These are phyloP conservation scores for Arthrobotrys pseudoclavata DNA, from an alignment of 2,329 filamentous ascomycete species.

Conservation along the genomic window DNA sequence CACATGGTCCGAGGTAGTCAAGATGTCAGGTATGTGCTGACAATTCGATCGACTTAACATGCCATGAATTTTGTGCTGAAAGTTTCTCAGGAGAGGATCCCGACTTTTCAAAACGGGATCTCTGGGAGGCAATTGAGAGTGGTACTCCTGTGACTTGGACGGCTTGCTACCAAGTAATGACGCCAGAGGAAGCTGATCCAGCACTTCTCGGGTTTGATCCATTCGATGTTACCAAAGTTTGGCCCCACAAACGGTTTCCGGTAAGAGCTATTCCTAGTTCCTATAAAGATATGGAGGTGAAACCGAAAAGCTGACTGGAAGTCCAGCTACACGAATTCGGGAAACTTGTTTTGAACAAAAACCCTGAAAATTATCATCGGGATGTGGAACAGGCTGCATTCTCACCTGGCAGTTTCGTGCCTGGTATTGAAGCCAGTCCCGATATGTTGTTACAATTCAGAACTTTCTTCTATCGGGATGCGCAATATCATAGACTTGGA, in stretches of 20 bases:
- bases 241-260: slow-evolving; percentile 69
- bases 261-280: slow-evolving; percentile 15
- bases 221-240: slow-evolving; percentile 72
- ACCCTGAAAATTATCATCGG: slow-evolving; percentile 70
- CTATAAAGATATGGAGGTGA: neutral
- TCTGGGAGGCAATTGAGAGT: slow-evolving; percentile 68
- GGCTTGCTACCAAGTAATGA: slow-evolving; percentile 68
- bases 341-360: slow-evolving; percentile 70
- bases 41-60: no score
- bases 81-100: slow-evolving; percentile 67
- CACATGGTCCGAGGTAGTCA: slow-evolving; percentile 68
- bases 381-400: slow-evolving; percentile 71
- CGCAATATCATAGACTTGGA: slow-evolving; percentile 71
- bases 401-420: slow-evolving; percentile 70
- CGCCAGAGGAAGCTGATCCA: slow-evolving; percentile 68
- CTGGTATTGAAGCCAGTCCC: slow-evolving; percentile 70
- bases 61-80: neutral
- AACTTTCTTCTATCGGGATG: slow-evolving; percentile 70
- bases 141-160: slow-evolving; percentile 68
- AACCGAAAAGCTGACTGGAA: neutral
- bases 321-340: slow-evolving; percentile 68
- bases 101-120: slow-evolving; percentile 69
- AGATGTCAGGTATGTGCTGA: slow-evolving; percentile 65
- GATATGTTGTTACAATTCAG: slow-evolving; percentile 70
- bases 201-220: slow-evolving; percentile 71